phyloP scores from a whole-genome alignment of 2,329 filamentous ascomycete genomes.

The Colletotrichum shisoi region DNA sequence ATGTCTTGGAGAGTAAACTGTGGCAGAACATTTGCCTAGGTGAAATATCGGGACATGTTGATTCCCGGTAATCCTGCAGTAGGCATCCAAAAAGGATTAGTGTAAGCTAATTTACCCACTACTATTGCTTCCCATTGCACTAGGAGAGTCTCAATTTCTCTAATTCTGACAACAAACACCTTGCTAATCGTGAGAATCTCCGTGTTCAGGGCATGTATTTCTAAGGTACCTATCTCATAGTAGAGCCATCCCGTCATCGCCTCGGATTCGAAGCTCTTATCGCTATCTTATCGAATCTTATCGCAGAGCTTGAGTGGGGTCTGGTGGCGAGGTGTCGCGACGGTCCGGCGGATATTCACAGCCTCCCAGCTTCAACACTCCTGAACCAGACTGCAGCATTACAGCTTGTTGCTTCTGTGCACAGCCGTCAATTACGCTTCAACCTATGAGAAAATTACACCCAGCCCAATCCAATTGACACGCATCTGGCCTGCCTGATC shows the following conservation, averaged over 20 bases:
- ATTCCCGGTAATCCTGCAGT: too few species aligned
- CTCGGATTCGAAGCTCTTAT: background rate
- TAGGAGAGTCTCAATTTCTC: background rate
- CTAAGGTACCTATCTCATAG: too few species aligned
- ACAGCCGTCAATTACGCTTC: too few species aligned
- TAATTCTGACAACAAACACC: too few species aligned
- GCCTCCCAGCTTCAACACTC: background rate
- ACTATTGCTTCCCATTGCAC: background rate
- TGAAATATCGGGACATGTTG: background rate
- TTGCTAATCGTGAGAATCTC: too few species aligned
- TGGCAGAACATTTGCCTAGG: background rate
- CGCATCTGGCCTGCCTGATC: background rate
- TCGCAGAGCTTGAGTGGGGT: conserved; percentile 19
- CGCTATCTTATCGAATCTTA: conserved; percentile 2
- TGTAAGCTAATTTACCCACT: too few species aligned
- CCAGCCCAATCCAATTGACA: background rate
- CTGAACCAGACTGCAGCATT: background rate
- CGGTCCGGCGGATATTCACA: background rate
- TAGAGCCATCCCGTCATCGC: too few species aligned
- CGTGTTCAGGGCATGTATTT: too few species aligned
- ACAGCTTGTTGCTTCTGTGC: too few species aligned
- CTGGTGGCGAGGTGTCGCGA: conserved; percentile 9
- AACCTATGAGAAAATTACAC: too few species aligned
- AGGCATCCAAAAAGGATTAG: too few species aligned
- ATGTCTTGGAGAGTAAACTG: background rate